Evolutionary conservation across 2,329 filamentous ascomycete species (phyloP).

Genomic region (Escovopsis sp.): DNA sequence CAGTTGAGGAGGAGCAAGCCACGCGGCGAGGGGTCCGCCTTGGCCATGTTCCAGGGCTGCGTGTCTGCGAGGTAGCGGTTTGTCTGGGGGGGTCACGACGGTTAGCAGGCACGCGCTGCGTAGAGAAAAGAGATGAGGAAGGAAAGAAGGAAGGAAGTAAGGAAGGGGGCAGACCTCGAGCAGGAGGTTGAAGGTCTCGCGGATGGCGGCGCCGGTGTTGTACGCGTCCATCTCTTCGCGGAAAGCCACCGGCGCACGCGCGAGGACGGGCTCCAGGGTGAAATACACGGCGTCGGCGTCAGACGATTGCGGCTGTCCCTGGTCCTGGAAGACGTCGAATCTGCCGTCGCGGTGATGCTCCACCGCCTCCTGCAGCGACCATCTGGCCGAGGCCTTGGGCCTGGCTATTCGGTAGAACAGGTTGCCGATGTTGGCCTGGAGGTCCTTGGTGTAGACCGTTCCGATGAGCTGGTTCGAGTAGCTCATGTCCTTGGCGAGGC

Average conservation of each 20-base stretch:
- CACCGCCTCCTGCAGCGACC: slow-evolving; percentile 51
- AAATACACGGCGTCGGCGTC: slow-evolving; percentile 6
- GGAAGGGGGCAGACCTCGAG: no score
- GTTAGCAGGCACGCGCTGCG: no score
- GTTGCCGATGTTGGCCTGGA: slow-evolving; percentile 71
- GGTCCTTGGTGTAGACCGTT: slow-evolving; percentile 60
- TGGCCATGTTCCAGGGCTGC: slow-evolving; percentile 52
- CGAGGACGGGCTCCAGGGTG: slow-evolving; percentile 15
- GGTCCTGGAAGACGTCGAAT: slow-evolving; percentile 8
- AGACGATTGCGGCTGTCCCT: no score
- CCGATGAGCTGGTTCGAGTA: slow-evolving; percentile 72
- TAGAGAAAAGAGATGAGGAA: no score
- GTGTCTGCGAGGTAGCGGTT: slow-evolving; percentile 39
- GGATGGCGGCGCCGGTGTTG: slow-evolving; percentile 51
- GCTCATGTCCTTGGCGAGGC: slow-evolving; percentile 61
- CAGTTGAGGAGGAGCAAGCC: slow-evolving; percentile 33
- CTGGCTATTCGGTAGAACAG: slow-evolving; percentile 56
- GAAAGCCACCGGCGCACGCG: slow-evolving; percentile 15
- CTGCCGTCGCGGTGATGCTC: slow-evolving; percentile 12
- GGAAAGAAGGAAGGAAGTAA: no score
- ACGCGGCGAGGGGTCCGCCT: slow-evolving; percentile 16
- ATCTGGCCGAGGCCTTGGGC: slow-evolving; percentile 37
- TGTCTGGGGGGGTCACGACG: slow-evolving; percentile 13
- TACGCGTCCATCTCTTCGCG: slow-evolving; percentile 45
- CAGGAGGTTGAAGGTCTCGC: slow-evolving; percentile 47